Evolutionary conservation across 768 basidiomycete genomes (phyloP).

Genomic region (Termitomyces sp.): DNA sequence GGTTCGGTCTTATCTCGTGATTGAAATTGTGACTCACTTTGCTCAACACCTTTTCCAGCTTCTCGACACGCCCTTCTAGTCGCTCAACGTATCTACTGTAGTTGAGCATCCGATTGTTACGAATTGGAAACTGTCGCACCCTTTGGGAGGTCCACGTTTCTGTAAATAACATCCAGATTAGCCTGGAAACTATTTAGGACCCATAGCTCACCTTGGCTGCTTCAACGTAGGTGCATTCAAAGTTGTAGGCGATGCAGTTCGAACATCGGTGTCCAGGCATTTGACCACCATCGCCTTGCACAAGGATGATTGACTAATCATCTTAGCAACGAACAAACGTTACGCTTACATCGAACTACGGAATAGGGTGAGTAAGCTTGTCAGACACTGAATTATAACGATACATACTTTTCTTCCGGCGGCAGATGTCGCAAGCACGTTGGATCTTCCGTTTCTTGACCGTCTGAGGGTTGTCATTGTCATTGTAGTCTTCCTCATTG

Average conservation of each 20-base stretch:
- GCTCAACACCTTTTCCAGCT: constrained; percentile 54
- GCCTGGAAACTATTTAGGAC: neutral
- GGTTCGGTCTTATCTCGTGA: neutral
- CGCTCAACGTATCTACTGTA: constrained; percentile 50
- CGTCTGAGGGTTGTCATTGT: constrained; percentile 33
- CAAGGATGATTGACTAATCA: neutral
- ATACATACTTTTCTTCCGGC: constrained; percentile 74
- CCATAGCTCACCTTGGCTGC: constrained; percentile 51
- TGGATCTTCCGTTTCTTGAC: constrained; percentile 70
- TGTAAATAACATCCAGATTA: constrained; percentile 8
- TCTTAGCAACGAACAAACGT: neutral
- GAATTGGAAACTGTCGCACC: constrained; percentile 28
- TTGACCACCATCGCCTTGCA: constrained; percentile 63
- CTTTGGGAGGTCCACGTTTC: constrained; percentile 62
- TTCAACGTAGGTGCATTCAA: constrained; percentile 67
- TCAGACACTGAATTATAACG: neutral
- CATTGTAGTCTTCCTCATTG: constrained; percentile 58
- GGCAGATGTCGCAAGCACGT: constrained; percentile 77
- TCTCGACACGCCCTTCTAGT: constrained; percentile 54
- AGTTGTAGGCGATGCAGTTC: constrained; percentile 59
- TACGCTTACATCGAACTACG: constrained; percentile 59
- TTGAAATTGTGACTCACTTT: constrained; percentile 20
- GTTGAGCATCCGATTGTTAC: neutral
- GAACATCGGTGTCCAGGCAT: constrained; percentile 64
- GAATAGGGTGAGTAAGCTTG: constrained; percentile 3